Percentiles rank a stretch among this genome's conserved stretches.
phyloP scores from a whole-genome alignment of 139 green algal species.

The Picochlorum sp. region DNA sequence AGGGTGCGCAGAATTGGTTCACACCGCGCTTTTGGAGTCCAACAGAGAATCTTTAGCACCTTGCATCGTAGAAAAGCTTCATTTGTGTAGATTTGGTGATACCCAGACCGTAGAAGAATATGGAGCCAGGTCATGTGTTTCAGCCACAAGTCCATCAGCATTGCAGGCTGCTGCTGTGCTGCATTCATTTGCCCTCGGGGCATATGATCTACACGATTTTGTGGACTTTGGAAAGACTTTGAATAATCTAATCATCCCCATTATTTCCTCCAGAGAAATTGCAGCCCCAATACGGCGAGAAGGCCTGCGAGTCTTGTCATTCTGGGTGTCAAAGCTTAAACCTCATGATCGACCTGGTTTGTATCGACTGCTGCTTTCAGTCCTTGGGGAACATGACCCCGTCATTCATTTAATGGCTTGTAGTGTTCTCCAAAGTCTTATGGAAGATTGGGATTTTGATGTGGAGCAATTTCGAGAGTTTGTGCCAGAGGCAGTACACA shows the following conservation, averaged over 20 bases:
- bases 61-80: conserved; percentile 41
- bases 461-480: conserved; percentile 48
- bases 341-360: conserved; percentile 34
- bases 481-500: conserved; percentile 37
- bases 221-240: conserved; percentile 62
- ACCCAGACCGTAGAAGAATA: conserved; percentile 10
- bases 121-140: neutral
- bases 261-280: conserved; percentile 16
- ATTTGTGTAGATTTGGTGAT: neutral
- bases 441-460: conserved; percentile 74
- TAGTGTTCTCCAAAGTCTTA: conserved; percentile 45
- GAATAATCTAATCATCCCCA: conserved; percentile 36
- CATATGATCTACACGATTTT: conserved; percentile 76
- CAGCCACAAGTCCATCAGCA: neutral
- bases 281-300: conserved; percentile 38
- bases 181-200: conserved; percentile 52
- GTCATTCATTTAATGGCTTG: conserved; percentile 54
- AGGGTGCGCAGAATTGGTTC: conserved; percentile 58
- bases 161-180: conserved; percentile 80
- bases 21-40: conserved; percentile 46
- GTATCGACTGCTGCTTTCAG: conserved; percentile 41
- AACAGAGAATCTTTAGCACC: conserved; percentile 49
- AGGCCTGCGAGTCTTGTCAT: conserved; percentile 39
- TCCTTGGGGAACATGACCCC: conserved; percentile 38
- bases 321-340: conserved; percentile 43